phyloP scores from a whole-genome alignment of 2,329 filamentous ascomycete genomes.

The Diaporthe sp. region DNA sequence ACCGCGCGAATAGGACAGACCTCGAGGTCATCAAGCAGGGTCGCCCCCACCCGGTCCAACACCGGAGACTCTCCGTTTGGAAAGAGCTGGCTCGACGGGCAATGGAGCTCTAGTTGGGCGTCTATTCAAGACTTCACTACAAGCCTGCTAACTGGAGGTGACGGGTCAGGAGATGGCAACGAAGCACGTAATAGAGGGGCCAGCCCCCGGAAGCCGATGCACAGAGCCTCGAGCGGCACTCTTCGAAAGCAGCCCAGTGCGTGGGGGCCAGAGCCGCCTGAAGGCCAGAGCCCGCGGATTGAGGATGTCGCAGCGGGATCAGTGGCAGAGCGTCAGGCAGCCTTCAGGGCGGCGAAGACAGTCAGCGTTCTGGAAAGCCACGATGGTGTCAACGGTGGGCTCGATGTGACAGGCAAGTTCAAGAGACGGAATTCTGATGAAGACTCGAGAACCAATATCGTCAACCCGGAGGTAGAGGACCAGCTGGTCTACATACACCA shows the following conservation, averaged over 20 bases:
- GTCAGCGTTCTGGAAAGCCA: conserved; percentile 74
- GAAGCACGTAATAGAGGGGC: conserved; percentile 49
- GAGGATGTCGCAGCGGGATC: conserved; percentile 69
- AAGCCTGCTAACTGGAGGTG: conserved; percentile 55
- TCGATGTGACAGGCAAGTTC: conserved; percentile 68
- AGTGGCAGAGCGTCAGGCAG: conserved; percentile 66
- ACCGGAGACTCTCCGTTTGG: conserved; percentile 47
- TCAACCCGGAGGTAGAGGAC: conserved; percentile 76
- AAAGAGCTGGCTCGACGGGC: conserved; percentile 62
- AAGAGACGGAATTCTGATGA: conserved; percentile 81
- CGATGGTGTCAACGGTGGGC: conserved; percentile 70
- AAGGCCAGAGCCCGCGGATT: conserved; percentile 54
- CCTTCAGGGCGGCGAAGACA: conserved; percentile 68
- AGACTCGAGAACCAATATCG: conserved; percentile 51
- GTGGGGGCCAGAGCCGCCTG: conserved; percentile 68
- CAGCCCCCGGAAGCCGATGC: conserved; percentile 50
- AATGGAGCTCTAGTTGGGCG: conserved; percentile 68
- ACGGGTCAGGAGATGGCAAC: conserved; percentile 52
- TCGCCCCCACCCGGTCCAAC: conserved; percentile 27
- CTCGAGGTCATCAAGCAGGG: conserved; percentile 45
- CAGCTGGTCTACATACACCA: conserved; percentile 92
- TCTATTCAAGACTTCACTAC: conserved; percentile 69
- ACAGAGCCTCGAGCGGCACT: conserved; percentile 48
- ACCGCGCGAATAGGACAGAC: conserved; percentile 54
- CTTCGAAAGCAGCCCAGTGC: conserved; percentile 47